These are phyloP conservation scores for Aureobasidium uvarum DNA, from an alignment of 2,329 filamentous ascomycete species.

Conservation along the genomic window DNA sequence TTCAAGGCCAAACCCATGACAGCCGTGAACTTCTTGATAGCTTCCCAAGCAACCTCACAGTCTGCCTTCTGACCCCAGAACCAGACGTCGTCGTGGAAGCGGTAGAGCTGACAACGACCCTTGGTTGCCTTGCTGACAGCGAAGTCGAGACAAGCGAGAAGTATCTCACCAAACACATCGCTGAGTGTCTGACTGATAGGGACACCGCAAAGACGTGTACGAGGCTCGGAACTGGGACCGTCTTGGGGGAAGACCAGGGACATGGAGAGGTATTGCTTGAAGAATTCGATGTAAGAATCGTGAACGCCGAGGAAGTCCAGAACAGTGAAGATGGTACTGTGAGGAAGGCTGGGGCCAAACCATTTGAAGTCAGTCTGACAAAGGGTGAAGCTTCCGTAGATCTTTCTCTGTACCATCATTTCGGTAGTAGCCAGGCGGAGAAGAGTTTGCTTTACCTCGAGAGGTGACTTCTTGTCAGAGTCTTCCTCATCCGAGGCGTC, in stretches of 20 bases:
- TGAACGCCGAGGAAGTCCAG: constrained; percentile 61
- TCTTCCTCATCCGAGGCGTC: constrained; percentile 40
- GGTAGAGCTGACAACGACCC: constrained; percentile 55
- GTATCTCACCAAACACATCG: constrained; percentile 58
- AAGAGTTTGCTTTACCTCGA: constrained; percentile 56
- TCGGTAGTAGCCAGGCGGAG: constrained; percentile 58
- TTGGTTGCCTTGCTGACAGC: constrained; percentile 59
- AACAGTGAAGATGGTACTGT: constrained; percentile 58
- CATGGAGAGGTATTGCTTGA: constrained; percentile 57
- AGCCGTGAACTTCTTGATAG: constrained; percentile 55
- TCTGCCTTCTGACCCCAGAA: constrained; percentile 59
- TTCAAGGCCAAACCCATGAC: constrained; percentile 61
- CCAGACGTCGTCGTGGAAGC: constrained; percentile 66
- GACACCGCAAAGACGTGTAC: constrained; percentile 55
- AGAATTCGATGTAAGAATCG: constrained; percentile 58
- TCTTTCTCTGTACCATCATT: constrained; percentile 50
- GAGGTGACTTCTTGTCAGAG: constrained; percentile 42
- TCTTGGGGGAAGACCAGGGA: constrained; percentile 60
- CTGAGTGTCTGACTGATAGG: constrained; percentile 61
- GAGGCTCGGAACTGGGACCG: constrained; percentile 45
- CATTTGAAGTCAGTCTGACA: constrained; percentile 59
- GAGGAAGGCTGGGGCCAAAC: constrained; percentile 59
- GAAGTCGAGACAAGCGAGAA: constrained; percentile 65
- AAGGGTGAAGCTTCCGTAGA: constrained; percentile 53
- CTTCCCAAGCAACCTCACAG: constrained; percentile 59